Percentiles rank a stretch among this genome's conserved stretches.
Conservation (phyloP, 2,329 filamentous ascomycete genomes). For the Cyphellophora attinorum region DNA sequence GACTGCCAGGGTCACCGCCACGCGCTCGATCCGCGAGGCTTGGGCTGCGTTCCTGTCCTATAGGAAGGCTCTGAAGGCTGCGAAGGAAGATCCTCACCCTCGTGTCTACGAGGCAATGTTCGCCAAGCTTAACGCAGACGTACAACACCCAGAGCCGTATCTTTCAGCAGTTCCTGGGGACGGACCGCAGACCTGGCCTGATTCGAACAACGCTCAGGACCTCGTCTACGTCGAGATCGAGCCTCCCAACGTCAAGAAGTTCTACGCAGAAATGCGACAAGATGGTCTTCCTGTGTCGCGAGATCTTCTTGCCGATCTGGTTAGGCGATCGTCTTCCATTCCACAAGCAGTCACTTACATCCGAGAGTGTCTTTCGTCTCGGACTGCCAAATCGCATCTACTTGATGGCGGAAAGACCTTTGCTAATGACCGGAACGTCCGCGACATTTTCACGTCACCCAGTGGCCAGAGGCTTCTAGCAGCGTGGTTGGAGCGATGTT, state of each 20-base stretch:
- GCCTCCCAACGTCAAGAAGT: conserved; percentile 41
- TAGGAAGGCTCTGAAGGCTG: conserved; percentile 28
- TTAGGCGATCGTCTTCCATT: conserved; percentile 33
- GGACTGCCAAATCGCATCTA: too few species aligned
- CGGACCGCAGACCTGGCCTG: conserved; percentile 42
- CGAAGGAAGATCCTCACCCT: conserved; percentile 16
- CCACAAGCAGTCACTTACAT: conserved; percentile 1
- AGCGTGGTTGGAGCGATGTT: too few species aligned
- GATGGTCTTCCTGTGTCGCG: conserved; percentile 34
- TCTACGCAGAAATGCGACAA: conserved; percentile 41
- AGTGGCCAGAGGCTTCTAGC: too few species aligned
- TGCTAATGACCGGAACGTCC: too few species aligned
- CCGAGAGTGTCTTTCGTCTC: too few species aligned
- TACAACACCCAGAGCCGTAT: conserved; percentile 17
- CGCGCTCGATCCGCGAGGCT: conserved; percentile 52
- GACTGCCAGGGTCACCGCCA: conserved; percentile 49
- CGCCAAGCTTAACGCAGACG: conserved; percentile 39
- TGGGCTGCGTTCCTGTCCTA: conserved; percentile 56
- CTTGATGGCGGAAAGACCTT: too few species aligned
- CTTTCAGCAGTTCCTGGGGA: conserved; percentile 43
- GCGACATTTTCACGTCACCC: too few species aligned
- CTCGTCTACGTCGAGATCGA: conserved; percentile 46
- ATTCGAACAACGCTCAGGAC: conserved; percentile 48
- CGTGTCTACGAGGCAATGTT: conserved; percentile 45
- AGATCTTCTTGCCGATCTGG: conserved; percentile 40